These are phyloP conservation scores for Oryza meridionalis DNA, from an alignment of 176 grass and related monocot genomes.

Conservation along the genomic window DNA sequence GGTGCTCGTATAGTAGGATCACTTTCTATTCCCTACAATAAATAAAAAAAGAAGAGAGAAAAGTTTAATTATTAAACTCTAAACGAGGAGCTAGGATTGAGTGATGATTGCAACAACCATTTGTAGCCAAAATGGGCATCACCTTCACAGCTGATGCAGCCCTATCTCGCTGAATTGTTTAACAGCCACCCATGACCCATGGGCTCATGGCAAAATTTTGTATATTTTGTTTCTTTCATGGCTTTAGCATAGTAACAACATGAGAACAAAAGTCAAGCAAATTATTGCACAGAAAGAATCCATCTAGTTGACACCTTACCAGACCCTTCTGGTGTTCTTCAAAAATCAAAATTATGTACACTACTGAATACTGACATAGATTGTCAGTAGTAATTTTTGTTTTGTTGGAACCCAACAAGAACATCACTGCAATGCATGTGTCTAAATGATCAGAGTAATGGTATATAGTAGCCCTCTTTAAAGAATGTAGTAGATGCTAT, in stretches of 20 bases:
- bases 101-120: conserved; percentile 51
- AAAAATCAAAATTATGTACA: neutral
- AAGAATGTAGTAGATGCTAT: neutral
- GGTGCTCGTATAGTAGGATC: conserved; percentile 37
- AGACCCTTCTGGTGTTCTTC: neutral
- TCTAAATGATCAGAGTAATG: neutral
- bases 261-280: conserved; percentile 42
- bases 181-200: conserved; percentile 14
- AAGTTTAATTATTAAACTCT: conserved; percentile 26
- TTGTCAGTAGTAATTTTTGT: neutral
- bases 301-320: conserved; percentile 47
- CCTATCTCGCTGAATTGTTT: conserved; percentile 43
- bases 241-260: conserved; percentile 24
- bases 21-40: conserved; percentile 31
- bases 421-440: neutral
- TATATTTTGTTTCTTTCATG: conserved; percentile 26
- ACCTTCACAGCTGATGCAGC: conserved; percentile 55
- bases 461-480: neutral
- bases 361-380: neutral
- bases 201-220: conserved; percentile 38
- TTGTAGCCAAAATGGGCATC: conserved; percentile 55
- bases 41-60: conserved; percentile 26
- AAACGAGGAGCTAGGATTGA: conserved; percentile 43
- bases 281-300: conserved; percentile 24
- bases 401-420: neutral